These are phyloP conservation scores for Waltergamsia citrina DNA, from an alignment of 2,329 filamentous ascomycete species.

Conservation along the genomic window DNA sequence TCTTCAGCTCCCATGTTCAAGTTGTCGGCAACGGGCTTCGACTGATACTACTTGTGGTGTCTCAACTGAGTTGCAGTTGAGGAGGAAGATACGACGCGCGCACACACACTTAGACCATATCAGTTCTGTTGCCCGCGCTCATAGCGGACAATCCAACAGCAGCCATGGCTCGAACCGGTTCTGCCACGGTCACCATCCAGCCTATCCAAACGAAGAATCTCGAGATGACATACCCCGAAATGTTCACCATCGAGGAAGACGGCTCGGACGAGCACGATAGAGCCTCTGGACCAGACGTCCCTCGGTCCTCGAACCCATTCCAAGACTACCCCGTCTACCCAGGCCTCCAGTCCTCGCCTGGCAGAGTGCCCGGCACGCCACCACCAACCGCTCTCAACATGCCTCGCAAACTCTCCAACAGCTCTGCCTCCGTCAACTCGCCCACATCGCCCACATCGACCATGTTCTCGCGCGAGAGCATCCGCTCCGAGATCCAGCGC, in stretches of 20 bases:
- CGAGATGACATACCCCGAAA: too few relatives aligned
- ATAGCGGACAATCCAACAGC: too few relatives aligned
- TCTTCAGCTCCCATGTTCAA: too few relatives aligned
- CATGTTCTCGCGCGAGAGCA: slow-evolving; percentile 18
- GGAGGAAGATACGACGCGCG: too few relatives aligned
- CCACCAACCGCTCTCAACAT: slow-evolving; percentile 19
- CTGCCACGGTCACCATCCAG: slow-evolving; percentile 7
- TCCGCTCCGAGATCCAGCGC: slow-evolving; percentile 12
- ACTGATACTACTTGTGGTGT: too few relatives aligned
- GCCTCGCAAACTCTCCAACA: slow-evolving; percentile 18
- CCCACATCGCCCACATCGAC: slow-evolving; percentile 12
- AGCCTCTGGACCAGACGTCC: background rate
- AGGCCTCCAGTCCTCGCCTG: background rate
- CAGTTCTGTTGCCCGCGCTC: too few relatives aligned
- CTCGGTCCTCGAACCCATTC: background rate
- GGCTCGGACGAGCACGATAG: background rate
- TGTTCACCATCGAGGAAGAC: slow-evolving; percentile 5
- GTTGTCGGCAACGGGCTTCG: too few relatives aligned
- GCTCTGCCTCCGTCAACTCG: too few relatives aligned
- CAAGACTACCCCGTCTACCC: background rate
- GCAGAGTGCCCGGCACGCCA: slow-evolving; percentile 5
- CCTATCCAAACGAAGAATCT: slow-evolving; percentile 4
- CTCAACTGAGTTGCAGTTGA: too few relatives aligned
- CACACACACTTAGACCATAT: too few relatives aligned
- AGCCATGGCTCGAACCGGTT: slow-evolving; percentile 5